Conservation (phyloP, 306 rosid species). For the Begonia peltatifolia region DNA sequence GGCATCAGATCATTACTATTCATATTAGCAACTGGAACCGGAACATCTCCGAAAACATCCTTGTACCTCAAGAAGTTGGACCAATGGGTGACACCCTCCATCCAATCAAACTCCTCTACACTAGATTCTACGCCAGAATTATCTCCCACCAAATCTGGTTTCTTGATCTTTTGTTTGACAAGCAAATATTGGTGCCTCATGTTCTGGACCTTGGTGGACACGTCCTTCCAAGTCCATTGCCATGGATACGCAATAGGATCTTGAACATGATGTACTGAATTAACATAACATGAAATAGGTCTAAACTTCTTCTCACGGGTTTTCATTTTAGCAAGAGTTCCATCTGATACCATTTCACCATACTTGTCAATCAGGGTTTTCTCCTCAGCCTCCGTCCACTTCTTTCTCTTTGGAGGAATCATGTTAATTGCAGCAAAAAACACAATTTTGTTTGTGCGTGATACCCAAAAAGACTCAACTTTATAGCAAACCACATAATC, state of each 20-base stretch:
- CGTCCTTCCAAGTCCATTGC: constrained; percentile 99
- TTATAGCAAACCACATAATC: constrained; percentile 12
- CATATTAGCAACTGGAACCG: constrained; percentile 17
- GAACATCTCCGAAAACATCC: constrained; percentile 87
- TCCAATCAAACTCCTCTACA: constrained; percentile 78
- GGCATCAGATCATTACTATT: constrained; percentile 36
- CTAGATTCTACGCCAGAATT: constrained; percentile 30
- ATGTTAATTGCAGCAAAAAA: constrained; percentile 16
- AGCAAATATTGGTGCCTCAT: constrained; percentile 94
- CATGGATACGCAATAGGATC: constrained; percentile 73
- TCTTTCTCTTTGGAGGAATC: constrained; percentile 85
- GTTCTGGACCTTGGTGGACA: constrained; percentile 93
- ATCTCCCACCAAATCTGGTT: constrained; percentile 32
- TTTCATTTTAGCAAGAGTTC: constrained; percentile 74
- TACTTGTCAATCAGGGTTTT: constrained; percentile 81
- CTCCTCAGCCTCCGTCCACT: constrained; percentile 96
- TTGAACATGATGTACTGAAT: constrained; percentile 52
- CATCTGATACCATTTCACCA: constrained; percentile 72
- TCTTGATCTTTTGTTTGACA: constrained; percentile 93
- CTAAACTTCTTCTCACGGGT: constrained; percentile 89
- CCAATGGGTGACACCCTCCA: constrained; percentile 80
- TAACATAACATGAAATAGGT: constrained; percentile 80
- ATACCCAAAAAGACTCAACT: constrained; percentile 11
- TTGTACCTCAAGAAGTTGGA: constrained; percentile 87
- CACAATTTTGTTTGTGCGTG: not conserved